Evolutionary conservation across 2,329 filamentous ascomycete species (phyloP), one percentile per base, ranked within the genome.

Genomic region (Pseudopyrenochaeta lycopersici): DNA sequence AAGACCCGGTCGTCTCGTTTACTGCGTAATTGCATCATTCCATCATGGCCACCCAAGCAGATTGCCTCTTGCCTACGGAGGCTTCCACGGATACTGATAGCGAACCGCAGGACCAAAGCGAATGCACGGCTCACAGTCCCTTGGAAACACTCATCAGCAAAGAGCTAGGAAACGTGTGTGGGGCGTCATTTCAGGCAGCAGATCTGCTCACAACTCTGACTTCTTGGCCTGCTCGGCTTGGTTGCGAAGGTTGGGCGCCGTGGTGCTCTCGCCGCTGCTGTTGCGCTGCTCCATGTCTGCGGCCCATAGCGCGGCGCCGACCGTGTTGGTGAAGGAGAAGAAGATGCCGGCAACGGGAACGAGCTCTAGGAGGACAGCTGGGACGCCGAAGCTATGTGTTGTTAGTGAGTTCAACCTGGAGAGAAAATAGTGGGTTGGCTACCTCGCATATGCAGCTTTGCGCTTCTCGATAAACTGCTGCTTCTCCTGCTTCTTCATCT

Each of bases 281-380:
- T 47, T 58, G 30, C 56, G 52, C 49, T 71, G 52, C 74, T 96
- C 92, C 53, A 96, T 85, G 74, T 96, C 92, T 15, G 91, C 90
- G 35, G 94, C 93, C 92, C 92, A 97, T n/a, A 98, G 79, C 7
- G 94, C 94, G 48, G 93, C 94, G 7, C 92, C 94, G 53, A 96
- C 92, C 1, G 91, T 90, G 74, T 97, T 97, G 14, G 92, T 97
- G 74, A 96, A 97, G 0, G 90, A 84, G 70, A 97, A 96, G 56
- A 94, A 83, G 47, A 97, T 89, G 5, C 90, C 93, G 6, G 84
- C 86, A 56, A 97, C 79, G 0, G 94, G 94, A 2, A 97, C 78
- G 81, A 97, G 89, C 73, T 97, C 92, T 3, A 97, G 82, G 1
- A 95, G 77, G 42, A 90, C 91, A 4, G 92, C 89, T 2, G 91